Evolutionary conservation across 2,329 filamentous ascomycete species (phyloP).

Genomic region (Phaeophleospora eucalypticola): DNA sequence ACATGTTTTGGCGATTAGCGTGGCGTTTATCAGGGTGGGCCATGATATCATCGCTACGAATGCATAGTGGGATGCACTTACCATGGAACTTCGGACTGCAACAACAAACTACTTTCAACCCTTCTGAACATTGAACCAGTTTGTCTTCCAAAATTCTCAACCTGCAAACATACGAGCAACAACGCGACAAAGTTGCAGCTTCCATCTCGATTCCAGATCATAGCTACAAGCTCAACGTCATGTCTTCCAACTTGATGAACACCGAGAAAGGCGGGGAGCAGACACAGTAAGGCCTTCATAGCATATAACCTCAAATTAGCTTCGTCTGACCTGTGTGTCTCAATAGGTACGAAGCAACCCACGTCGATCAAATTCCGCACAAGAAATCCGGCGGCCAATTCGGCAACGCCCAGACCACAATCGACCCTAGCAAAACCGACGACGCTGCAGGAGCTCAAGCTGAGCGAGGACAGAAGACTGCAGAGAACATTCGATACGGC

Average conservation of each 20-base stretch:
- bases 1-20: constrained; percentile 22
- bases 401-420: constrained; percentile 33
- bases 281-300: constrained; percentile 45
- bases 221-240: too few relatives aligned
- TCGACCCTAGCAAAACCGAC: constrained; percentile 32
- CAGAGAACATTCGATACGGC: constrained; percentile 53
- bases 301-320: not conserved
- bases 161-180: too few relatives aligned
- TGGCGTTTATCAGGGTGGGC: constrained; percentile 22
- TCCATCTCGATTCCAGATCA: too few relatives aligned
- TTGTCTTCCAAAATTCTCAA: too few relatives aligned
- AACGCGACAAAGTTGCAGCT: too few relatives aligned
- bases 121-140: too few relatives aligned
- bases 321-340: not conserved
- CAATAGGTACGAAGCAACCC: constrained; percentile 55
- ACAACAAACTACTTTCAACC: too few relatives aligned
- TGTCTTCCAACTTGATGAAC: constrained; percentile 55
- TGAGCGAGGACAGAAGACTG: constrained; percentile 42
- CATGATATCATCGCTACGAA: constrained; percentile 2
- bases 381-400: constrained; percentile 56
- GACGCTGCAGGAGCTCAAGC: constrained; percentile 32
- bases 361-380: constrained; percentile 48
- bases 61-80: not conserved
- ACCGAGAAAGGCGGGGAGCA: constrained; percentile 58
- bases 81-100: too few relatives aligned